phyloP scores from a whole-genome alignment of 208 protist genomes.

The Plasmodiophora brassicae region DNA sequence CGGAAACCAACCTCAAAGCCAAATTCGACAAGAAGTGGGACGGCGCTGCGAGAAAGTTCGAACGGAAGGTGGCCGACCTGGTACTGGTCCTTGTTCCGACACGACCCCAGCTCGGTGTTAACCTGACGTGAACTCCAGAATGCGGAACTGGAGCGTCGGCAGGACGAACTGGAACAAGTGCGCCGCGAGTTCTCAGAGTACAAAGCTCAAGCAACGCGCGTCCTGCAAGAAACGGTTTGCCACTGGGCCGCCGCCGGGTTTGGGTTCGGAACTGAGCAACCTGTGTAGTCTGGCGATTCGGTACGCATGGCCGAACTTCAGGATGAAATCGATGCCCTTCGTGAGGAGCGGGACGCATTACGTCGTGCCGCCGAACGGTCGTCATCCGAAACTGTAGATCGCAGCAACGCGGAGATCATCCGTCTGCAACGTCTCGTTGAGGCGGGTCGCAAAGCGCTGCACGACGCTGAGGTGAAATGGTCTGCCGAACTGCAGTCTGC shows the following conservation, averaged over 20 bases:
- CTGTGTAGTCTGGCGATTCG: not conserved
- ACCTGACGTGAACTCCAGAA: not conserved
- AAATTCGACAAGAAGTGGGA: slow-evolving; percentile 23
- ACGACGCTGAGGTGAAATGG: not conserved
- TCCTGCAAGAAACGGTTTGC: not conserved
- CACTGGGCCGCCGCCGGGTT: not conserved
- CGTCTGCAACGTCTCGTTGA: not conserved
- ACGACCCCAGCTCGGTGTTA: not conserved
- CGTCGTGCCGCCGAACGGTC: not conserved
- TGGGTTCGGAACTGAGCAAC: not conserved
- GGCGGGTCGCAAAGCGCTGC: not conserved
- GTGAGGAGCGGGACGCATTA: not conserved
- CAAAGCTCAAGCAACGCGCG: not conserved
- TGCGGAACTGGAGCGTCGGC: not conserved
- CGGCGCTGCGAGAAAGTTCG: slow-evolving; percentile 15
- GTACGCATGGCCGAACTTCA: not conserved
- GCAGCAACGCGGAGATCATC: not conserved
- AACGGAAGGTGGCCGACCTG: not conserved
- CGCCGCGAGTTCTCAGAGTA: not conserved
- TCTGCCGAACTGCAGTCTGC: not conserved
- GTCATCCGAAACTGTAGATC: not conserved
- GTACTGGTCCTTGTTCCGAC: not conserved
- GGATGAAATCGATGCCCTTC: not conserved
- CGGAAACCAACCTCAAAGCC: not conserved
- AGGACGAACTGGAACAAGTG: not conserved